Evolutionary conservation across 345 rosid genomes (phyloP).

Genomic region (Clarkia xantiana): DNA sequence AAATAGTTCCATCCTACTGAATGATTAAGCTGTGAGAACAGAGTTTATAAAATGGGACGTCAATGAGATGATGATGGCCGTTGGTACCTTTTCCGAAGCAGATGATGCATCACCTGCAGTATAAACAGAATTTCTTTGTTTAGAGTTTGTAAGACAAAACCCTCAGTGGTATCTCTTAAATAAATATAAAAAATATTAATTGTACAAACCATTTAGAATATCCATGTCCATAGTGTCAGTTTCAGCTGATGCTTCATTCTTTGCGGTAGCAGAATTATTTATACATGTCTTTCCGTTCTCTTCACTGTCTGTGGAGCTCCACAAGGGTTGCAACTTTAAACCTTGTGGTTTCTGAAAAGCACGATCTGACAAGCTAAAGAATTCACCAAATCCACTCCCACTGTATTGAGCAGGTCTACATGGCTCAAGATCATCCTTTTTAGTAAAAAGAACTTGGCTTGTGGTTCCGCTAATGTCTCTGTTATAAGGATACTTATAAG

Average conservation of each 20-base stretch:
- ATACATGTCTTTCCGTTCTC: conserved; percentile 19
- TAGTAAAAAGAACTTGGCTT: conserved; percentile 16
- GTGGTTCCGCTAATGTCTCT: conserved; percentile 9
- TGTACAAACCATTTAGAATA: conserved; percentile 32
- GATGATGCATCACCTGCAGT: conserved; percentile 41
- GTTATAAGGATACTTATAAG: too few relatives aligned
- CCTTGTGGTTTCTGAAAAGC: conserved; percentile 30
- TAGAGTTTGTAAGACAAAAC: too few relatives aligned
- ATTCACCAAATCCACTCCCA: conserved; percentile 14
- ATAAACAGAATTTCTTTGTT: conserved; percentile 4
- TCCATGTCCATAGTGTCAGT: conserved; percentile 64
- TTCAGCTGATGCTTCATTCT: conserved; percentile 55
- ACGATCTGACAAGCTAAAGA: conserved; percentile 26
- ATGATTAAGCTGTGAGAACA: too few relatives aligned
- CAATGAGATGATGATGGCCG: background rate
- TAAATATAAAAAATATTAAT: background rate
- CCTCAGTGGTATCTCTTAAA: too few relatives aligned
- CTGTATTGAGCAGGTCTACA: conserved; percentile 18
- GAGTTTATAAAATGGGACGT: too few relatives aligned
- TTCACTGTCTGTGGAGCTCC: conserved; percentile 39
- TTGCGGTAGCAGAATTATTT: conserved; percentile 14
- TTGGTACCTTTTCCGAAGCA: conserved; percentile 35
- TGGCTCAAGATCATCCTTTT: conserved; percentile 20
- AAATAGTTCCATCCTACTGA: too few relatives aligned
- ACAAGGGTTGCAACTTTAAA: conserved; percentile 35